Evolutionary conservation across 176 grass and related monocot genomes (phyloP).

Genomic region (Hyparrhenia diplandra): DNA sequence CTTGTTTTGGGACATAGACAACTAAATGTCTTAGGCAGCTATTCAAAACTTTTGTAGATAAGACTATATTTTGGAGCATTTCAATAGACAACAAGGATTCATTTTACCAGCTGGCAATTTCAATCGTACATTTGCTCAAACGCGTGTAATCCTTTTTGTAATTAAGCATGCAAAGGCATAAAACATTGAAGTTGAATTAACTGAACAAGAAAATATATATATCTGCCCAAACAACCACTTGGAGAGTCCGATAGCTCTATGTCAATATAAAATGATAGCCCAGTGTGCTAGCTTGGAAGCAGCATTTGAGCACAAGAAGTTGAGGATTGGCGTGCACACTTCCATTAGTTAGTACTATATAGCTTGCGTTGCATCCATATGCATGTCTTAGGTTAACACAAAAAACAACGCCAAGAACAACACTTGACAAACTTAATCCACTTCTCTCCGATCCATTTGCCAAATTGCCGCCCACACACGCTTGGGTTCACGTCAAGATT

Average conservation of each 20-base stretch:
- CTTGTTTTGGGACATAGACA: no score
- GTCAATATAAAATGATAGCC: neutral
- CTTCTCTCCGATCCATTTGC: neutral
- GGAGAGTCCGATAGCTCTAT: neutral
- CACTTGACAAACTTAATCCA: conserved; percentile 9
- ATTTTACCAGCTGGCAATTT: no score
- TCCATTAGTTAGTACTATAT: neutral
- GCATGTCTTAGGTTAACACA: neutral
- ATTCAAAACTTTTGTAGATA: no score
- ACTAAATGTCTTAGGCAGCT: no score
- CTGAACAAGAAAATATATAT: neutral
- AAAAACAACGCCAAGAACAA: no score
- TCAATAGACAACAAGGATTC: no score
- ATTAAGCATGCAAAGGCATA: neutral
- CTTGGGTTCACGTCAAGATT: conserved; percentile 25
- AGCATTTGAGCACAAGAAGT: conserved; percentile 15
- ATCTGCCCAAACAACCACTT: neutral
- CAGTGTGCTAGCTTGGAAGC: neutral
- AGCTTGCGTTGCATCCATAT: neutral
- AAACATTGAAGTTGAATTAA: neutral
- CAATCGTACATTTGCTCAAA: neutral
- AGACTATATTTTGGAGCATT: no score
- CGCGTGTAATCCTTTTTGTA: neutral
- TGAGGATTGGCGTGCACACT: conserved; percentile 28
- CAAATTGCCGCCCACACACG: conserved; percentile 7